Conservation (phyloP, 495 filamentous ascomycete genomes). For the Penicillium ucsense region DNA sequence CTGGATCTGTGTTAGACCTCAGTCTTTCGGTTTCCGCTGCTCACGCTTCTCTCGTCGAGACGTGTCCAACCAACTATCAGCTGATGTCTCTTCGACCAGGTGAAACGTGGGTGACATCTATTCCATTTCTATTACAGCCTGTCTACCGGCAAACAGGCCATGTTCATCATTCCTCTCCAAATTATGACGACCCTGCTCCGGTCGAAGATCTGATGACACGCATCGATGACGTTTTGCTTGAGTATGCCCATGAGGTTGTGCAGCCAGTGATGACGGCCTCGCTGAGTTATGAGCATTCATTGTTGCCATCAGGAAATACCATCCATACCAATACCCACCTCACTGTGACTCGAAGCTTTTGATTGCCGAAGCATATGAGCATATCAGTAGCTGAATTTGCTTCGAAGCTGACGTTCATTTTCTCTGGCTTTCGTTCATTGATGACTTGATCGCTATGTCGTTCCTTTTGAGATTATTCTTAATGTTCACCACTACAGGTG, state of each 20-base stretch:
- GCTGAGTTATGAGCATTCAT: constrained; percentile 14
- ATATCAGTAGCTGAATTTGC: background rate
- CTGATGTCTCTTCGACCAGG: constrained; percentile 13
- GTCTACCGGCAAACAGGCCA: background rate
- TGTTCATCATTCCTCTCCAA: background rate
- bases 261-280: constrained; percentile 12
- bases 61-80: constrained; percentile 1
- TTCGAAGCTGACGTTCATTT: too few species aligned
- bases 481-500: too few species aligned
- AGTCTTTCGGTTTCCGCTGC: constrained; percentile 6
- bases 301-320: constrained; percentile 6
- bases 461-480: too few species aligned
- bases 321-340: constrained; percentile 10
- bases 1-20: constrained; percentile 10
- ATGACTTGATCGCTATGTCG: too few species aligned
- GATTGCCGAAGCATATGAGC: background rate
- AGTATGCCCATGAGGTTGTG: constrained; percentile 4
- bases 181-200: background rate
- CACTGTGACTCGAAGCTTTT: constrained; percentile 1
- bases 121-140: constrained; percentile 7
- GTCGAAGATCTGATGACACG: constrained; percentile 9
- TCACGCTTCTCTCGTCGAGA: constrained; percentile 8
- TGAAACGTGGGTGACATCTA: constrained; percentile 14
- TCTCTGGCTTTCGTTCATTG: too few species aligned
- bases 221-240: constrained; percentile 11